These are phyloP conservation scores for Gossypium bickii DNA, from an alignment of 345 rosid species.

Conservation along the genomic window DNA sequence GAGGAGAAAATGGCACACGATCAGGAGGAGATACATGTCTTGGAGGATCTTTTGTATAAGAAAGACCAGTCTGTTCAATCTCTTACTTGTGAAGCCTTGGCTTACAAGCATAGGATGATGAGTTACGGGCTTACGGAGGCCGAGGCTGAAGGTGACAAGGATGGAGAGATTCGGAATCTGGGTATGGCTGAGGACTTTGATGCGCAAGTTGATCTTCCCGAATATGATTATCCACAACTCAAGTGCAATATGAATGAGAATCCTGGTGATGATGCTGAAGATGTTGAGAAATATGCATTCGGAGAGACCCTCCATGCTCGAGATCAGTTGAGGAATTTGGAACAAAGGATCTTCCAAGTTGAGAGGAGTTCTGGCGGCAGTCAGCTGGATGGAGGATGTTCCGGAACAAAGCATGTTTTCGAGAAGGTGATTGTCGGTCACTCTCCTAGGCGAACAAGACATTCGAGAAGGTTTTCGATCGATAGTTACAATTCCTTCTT, in stretches of 20 bases:
- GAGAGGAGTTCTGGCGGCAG: slow-evolving; percentile 55
- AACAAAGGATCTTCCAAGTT: slow-evolving; percentile 61
- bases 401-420: slow-evolving; percentile 38
- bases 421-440: slow-evolving; percentile 78
- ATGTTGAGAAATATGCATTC: slow-evolving; percentile 68
- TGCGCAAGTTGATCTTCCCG: slow-evolving; percentile 43
- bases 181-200: slow-evolving; percentile 45
- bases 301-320: slow-evolving; percentile 54
- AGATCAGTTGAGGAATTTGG: slow-evolving; percentile 65
- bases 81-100: slow-evolving; percentile 76
- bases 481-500: slow-evolving; percentile 55
- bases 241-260: slow-evolving; percentile 69
- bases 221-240: slow-evolving; percentile 69
- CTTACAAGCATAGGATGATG: slow-evolving; percentile 93
- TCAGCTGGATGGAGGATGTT: slow-evolving; percentile 43
- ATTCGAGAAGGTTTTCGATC: slow-evolving; percentile 43
- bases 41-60: slow-evolving; percentile 85
- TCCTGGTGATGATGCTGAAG: slow-evolving; percentile 50
- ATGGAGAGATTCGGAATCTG: slow-evolving; percentile 31
- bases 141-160: slow-evolving; percentile 62
- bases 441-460: slow-evolving; percentile 62
- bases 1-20: slow-evolving; percentile 97
- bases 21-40: slow-evolving; percentile 62
- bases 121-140: slow-evolving; percentile 74
- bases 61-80: slow-evolving; percentile 85